Conservation (phyloP, 2,329 filamentous ascomycete species). For the Arthroderma sp. region DNA sequence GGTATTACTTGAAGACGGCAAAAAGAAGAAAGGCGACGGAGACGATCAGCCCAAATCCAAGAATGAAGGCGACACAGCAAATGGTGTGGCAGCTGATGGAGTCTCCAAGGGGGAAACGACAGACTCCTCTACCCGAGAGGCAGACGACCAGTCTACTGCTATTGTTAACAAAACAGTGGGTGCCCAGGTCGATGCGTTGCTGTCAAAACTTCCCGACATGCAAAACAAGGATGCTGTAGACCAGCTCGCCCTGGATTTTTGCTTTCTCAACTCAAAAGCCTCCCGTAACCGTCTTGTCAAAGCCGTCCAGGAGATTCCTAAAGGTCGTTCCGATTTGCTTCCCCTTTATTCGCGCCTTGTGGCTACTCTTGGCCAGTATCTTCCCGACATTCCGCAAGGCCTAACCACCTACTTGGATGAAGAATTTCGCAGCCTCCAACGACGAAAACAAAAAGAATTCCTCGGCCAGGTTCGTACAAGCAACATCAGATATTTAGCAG, state of each 20-base stretch:
- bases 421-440: slow-evolving; percentile 90
- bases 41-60: slow-evolving; percentile 78
- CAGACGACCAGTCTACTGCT: slow-evolving; percentile 77
- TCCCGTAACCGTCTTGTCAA: slow-evolving; percentile 90
- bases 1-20: slow-evolving; percentile 83
- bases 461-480: slow-evolving; percentile 82
- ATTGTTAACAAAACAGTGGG: slow-evolving; percentile 97
- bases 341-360: slow-evolving; percentile 86
- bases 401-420: slow-evolving; percentile 87
- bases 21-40: slow-evolving; percentile 76
- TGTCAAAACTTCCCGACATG: slow-evolving; percentile 78
- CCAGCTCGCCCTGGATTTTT: slow-evolving; percentile 88
- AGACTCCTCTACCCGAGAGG: slow-evolving; percentile 37
- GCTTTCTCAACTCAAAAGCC: slow-evolving; percentile 95
- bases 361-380: slow-evolving; percentile 83
- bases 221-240: slow-evolving; percentile 87
- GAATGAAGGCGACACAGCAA: slow-evolving; percentile 36
- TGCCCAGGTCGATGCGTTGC: slow-evolving; percentile 83
- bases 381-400: slow-evolving; percentile 86
- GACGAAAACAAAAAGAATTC: slow-evolving; percentile 96
- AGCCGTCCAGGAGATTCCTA: slow-evolving; percentile 84
- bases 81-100: slow-evolving; percentile 28
- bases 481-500: slow-evolving; percentile 94
- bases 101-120: slow-evolving; percentile 20
- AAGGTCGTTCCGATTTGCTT: slow-evolving; percentile 79